Conservation (phyloP, 1,284 basidiomycete genomes). For the Cutaneotrichosporon arboriforme region DNA sequence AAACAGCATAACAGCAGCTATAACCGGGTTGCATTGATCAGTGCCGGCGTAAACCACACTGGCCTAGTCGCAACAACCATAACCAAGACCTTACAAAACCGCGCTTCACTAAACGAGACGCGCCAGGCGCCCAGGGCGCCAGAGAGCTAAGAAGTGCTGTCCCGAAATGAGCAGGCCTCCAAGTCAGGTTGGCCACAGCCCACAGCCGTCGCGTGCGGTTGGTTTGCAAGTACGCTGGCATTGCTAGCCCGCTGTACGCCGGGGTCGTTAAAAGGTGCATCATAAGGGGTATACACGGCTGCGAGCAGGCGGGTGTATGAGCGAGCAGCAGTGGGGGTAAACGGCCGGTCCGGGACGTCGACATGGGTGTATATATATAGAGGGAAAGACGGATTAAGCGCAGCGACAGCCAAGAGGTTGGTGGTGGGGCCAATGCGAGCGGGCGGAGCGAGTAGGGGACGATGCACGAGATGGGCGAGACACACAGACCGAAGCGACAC, state of each 20-base stretch:
- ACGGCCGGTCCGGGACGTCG: background rate
- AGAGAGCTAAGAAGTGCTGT: no score
- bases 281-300: constrained; percentile 8
- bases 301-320: constrained; percentile 7
- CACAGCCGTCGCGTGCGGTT: no score
- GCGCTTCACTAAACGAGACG: no score
- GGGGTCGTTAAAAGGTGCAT: constrained; percentile 5
- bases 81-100: no score
- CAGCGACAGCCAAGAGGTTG: background rate
- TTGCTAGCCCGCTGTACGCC: background rate
- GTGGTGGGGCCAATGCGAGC: background rate
- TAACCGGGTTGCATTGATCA: no score
- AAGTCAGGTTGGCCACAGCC: no score
- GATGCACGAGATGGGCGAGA: constrained; percentile 4
- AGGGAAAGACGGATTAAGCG: background rate
- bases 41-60: no score
- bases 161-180: no score
- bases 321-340: constrained; percentile 1
- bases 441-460: background rate
- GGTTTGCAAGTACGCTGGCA: background rate
- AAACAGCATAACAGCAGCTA: no score
- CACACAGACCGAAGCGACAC: background rate
- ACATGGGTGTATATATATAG: background rate
- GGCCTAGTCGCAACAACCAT: no score
- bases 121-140: no score